Evolutionary conservation across 2,329 filamentous ascomycete genomes (phyloP), one percentile per base, ranked within the genome.

Genomic region (Fusarium pseudonygamai): DNA sequence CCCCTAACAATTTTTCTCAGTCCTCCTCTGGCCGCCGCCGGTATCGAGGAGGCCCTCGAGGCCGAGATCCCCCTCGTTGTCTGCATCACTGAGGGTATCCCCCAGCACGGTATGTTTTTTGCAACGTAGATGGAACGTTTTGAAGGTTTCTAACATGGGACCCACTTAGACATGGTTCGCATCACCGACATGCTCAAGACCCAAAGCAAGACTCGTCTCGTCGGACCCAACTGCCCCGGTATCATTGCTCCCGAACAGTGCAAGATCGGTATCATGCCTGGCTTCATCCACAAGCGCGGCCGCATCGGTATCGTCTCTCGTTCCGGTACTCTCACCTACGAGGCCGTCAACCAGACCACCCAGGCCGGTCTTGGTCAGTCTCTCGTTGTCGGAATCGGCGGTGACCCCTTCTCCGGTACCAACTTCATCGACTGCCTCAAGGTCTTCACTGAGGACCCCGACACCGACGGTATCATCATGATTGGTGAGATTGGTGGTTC

Each of bases 381-480:
- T 37, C 94, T 99, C 79, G 96, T 99, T 80, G 93, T 99, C 80
- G 96, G 96, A 82, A 98, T 99, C 80, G 96, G 96, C 75, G 96
- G 96, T 86, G 96, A 99, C 86, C 96, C 96, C 79, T 99, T 99
- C 90, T 96, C 93, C 80, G 96, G 96, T 79, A 98, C 96, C 85
- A 98, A 97, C 91, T 99, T 98, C 89, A 98, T 99, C 86, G 96
- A 99, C 90, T 98, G 96, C 89, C 89, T 99, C 79, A 93, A 94
- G 82, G 94, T 98, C 82, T 99, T 99, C 91, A 91, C 97, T 79
- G 89, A 97, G 84, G 96, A 99, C 84, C 89, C 93, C 83, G 94
- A 97, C 87, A 99, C 96, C 43, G 96, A 99, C 83, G 96, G 96
- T 82, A 98, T 99, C 86, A 98, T 99, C 87, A 98, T 99, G 96